phyloP scores from a whole-genome alignment of 2,329 filamentous ascomycete species.

The Fusarium anthophilum region DNA sequence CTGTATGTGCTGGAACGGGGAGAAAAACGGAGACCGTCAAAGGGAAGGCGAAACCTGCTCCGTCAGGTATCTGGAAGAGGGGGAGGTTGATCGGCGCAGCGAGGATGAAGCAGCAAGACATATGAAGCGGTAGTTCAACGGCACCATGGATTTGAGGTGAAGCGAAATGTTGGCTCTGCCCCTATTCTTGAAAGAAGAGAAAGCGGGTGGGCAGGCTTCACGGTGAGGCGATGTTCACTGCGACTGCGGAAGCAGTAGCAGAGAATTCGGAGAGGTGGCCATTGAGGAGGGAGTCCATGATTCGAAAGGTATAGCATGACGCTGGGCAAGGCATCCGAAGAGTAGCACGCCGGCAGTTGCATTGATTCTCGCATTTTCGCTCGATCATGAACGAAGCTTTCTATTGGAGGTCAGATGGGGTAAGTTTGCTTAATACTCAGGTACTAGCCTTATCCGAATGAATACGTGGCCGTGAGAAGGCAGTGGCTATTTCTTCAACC shows the following conservation, averaged over 20 bases:
- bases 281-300: neutral
- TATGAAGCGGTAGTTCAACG: too few relatives aligned
- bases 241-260: neutral
- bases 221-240: accelerated
- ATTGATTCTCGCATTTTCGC: neutral
- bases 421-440: neutral
- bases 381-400: neutral
- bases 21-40: accelerated
- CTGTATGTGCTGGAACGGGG: too few relatives aligned
- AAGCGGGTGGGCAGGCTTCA: accelerated
- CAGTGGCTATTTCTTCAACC: too few relatives aligned
- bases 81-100: too few relatives aligned
- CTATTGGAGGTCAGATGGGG: neutral
- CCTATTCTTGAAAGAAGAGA: neutral
- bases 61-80: too few relatives aligned
- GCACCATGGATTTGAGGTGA: too few relatives aligned
- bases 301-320: neutral
- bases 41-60: neutral
- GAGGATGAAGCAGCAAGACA: accelerated
- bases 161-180: neutral
- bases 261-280: accelerated
- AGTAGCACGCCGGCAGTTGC: neutral
- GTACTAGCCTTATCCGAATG: neutral
- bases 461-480: accelerated
- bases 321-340: neutral